phyloP scores from a whole-genome alignment of 345 rosid species.

The Toxicodendron radicans region DNA sequence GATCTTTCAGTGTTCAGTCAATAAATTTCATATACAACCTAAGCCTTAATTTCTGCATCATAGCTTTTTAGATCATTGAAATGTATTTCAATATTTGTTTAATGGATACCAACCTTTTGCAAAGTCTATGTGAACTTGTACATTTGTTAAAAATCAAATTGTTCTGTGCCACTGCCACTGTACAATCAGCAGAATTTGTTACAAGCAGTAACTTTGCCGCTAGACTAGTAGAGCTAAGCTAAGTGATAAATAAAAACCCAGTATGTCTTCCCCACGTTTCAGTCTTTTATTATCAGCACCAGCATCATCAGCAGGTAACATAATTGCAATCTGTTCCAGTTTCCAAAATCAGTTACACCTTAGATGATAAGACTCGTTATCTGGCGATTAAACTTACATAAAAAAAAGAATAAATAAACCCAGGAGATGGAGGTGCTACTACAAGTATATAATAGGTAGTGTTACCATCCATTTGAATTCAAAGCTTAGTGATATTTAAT shows the following conservation, averaged over 20 bases:
- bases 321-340: too few species aligned
- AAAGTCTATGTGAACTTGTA: neutral
- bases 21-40: neutral
- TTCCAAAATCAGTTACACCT: too few species aligned
- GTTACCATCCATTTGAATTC: neutral
- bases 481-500: neutral
- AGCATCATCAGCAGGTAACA: too few species aligned
- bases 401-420: neutral
- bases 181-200: neutral
- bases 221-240: too few species aligned
- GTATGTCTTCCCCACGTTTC: too few species aligned
- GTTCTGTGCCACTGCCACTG: neutral
- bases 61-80: neutral
- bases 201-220: neutral
- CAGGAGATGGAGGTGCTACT: neutral
- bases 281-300: too few species aligned
- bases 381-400: neutral
- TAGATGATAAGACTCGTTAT: too few species aligned
- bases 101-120: neutral
- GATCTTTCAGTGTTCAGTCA: neutral
- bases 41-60: neutral
- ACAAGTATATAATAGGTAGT: neutral
- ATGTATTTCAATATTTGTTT: neutral
- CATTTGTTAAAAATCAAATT: neutral
- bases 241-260: too few species aligned